phyloP scores from a whole-genome alignment of 164 flowering plant species.

The Magnolia changhungtana region DNA sequence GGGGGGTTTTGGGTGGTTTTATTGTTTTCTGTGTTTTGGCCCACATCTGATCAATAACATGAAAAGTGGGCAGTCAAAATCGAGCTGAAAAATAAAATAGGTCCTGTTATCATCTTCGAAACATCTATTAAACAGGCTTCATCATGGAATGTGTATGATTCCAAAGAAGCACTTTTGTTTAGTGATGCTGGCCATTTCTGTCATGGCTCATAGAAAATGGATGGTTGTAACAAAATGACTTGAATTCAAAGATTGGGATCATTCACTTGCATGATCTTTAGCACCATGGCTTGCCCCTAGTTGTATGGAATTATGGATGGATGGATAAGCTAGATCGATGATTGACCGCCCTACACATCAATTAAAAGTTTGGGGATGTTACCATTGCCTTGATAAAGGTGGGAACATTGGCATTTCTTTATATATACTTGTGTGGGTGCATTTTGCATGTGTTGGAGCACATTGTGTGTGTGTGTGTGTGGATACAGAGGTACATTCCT shows the following conservation, averaged over 20 bases:
- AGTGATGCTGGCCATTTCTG: background rate
- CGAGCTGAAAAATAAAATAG: background rate
- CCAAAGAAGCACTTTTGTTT: no score
- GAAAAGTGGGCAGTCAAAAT: background rate
- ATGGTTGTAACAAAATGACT: background rate
- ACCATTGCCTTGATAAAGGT: background rate
- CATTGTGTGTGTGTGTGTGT: no score
- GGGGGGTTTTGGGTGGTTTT: no score
- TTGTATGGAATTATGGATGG: background rate
- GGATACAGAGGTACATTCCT: background rate
- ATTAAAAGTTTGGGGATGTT: no score
- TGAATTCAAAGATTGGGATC: background rate
- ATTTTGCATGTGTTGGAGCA: background rate
- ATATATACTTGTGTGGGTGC: background rate
- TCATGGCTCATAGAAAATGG: background rate
- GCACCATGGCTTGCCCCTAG: background rate
- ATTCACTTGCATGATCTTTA: background rate
- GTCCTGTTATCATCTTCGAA: background rate
- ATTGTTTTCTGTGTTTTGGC: no score
- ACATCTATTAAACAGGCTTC: background rate
- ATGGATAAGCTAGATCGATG: background rate
- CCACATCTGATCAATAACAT: no score
- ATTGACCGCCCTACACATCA: background rate
- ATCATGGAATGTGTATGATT: background rate
- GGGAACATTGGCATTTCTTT: no score